phyloP scores from a whole-genome alignment of 495 filamentous ascomycete species.

The Aspergillus carlsbadensis region DNA sequence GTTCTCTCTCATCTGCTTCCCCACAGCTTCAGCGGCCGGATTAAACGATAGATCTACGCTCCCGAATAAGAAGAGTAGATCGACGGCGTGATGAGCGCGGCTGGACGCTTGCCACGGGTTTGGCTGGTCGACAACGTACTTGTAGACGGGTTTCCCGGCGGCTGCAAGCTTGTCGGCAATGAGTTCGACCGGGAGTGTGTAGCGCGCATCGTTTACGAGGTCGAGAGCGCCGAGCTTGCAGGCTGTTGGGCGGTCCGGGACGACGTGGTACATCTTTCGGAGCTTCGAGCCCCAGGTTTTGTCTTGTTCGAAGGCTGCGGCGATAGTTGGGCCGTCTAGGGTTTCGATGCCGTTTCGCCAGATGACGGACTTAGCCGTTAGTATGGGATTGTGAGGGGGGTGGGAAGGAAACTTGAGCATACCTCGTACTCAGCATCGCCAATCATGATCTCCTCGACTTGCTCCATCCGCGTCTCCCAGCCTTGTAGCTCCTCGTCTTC shows the following conservation, averaged over 20 bases:
- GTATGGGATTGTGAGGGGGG: not conserved
- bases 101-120: conserved; percentile 47
- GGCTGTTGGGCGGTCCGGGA: conserved; percentile 35
- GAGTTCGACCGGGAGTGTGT: conserved; percentile 35
- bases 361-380: conserved; percentile 31
- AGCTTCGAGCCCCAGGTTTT: conserved; percentile 29
- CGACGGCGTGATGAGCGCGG: conserved; percentile 45
- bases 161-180: conserved; percentile 29
- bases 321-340: conserved; percentile 28
- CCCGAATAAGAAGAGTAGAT: conserved; percentile 43
- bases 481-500: conserved; percentile 31
- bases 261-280: conserved; percentile 39
- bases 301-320: conserved; percentile 32
- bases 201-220: conserved; percentile 36
- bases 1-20: conserved; percentile 33
- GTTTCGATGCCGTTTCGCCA: conserved; percentile 43
- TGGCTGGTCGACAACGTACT: conserved; percentile 41
- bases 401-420: not conserved
- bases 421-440: conserved; percentile 44
- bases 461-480: conserved; percentile 34
- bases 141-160: conserved; percentile 32
- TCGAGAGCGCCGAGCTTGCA: conserved; percentile 38
- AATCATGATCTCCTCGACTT: conserved; percentile 41
- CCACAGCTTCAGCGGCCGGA: conserved; percentile 28
- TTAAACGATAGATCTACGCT: conserved; percentile 34